Evolutionary conservation across 768 basidiomycete species (phyloP), one percentile per base, ranked within the genome.

Genomic region (Cystofilobasidium ferigula): DNA sequence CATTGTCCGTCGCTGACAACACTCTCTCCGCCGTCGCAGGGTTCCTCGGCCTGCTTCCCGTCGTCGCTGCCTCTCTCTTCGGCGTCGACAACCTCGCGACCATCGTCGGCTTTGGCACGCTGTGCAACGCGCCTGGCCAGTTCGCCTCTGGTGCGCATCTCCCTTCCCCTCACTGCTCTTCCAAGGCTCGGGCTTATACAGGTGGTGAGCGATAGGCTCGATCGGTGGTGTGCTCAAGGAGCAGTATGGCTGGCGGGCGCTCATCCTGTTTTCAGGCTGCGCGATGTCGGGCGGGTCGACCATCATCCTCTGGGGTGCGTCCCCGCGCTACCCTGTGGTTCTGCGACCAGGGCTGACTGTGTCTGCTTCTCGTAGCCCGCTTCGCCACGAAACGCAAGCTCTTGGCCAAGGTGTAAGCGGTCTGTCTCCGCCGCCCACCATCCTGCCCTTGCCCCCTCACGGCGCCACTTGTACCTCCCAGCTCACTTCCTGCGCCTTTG

Each of bases 301-400:
- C 2, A 13, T 43, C 22, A 61, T 61, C 28, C 43, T 61, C 28
- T 61, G 34, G 43, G 60, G 60, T 61, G 18, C 28, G 60, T 61
- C 20, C 12, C 78, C 76, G 34, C 74, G 73, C 30, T 77, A 35
- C 70, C 77, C 73, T 68, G 10, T 73, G 73, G 18, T 73, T 70
- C 59, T 72, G 72, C 57, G 34, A 57, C 16, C 30, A 9, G 5
- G 5, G 26, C 26, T 28, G 48, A 51, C 48, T 10, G n/a, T 20
- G 40, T 42, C 40, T 10, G 40, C n/a, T 20, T 51, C 12, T 18
- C 20, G 48, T 18, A 54, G 51, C 51, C 16, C 51, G 51, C 5
- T 54, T 54, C 14, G 18, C 28, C 9, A 13, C 14, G 7, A 54
- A 32, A 12, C 4, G 16, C 28, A 54, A 54, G 51, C 3, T 54